Base-by-base conservation (phyloP, 1,284 basidiomycete genomes). In the Pyrrhoderma noxium region DNA sequence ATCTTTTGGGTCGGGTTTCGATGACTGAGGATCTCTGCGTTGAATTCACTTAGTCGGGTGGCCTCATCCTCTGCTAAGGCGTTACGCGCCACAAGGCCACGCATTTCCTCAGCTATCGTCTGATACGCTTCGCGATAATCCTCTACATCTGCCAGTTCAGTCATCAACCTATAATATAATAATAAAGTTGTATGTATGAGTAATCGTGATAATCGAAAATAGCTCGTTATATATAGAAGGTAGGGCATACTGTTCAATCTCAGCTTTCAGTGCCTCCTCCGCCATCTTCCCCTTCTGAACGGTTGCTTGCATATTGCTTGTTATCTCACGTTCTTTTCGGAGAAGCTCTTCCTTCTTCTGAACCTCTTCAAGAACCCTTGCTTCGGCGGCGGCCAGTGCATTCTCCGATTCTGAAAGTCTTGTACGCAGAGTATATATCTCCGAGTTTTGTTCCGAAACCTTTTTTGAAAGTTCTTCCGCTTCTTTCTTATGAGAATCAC, bases 11-110 rank as follows among this genome's bases (percentile, higher is more conserved):
- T 77, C 3, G 85, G 83, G 61, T 88, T 88, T 25, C 75, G 72
- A 60, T 88, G 85, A 0, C 82, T 76, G 16, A 89, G 65, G 50
- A 89, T 86, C 62, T 88, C 78, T 0, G 85, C 85, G 56, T 89
- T 89, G 68, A 87, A 84, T 60, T 70, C 75, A 61, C 82, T 81
- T 31, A 89, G 71, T 14, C 70, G 70, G 38, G 74, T 66, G 0
- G 83, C 78, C 61, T 89, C 86, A 35, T 79, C 79, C 60, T 89
- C 83, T 7, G 85, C 87, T 35, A 89, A 68, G 36, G 79, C 72
- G 54, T 87, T 87, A n/a, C 80, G 73, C 11, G 79, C 73, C 21
- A 85, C 65, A 13, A 89, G 71, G 2, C 72, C 68, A 22, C 73
- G 75, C 38, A 87, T 76, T 60, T 87, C 77, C 9, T 83, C 76